phyloP scores from a whole-genome alignment of 805 yeast species.

The Suhomyces kilbournensis region DNA sequence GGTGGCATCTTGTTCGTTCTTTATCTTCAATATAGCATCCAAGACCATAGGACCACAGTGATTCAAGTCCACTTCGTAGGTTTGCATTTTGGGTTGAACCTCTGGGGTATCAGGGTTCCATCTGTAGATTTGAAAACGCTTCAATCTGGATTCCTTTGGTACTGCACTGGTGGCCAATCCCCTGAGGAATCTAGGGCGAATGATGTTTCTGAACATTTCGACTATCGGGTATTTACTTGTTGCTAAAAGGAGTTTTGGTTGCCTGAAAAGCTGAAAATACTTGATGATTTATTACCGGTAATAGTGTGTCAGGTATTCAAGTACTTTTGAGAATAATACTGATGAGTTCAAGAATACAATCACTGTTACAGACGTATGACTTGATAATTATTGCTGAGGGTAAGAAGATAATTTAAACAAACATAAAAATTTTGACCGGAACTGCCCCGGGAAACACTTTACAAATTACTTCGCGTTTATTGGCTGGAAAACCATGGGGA shows the following conservation, averaged over 20 bases:
- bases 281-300: not conserved
- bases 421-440: conserved; percentile 7
- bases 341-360: not conserved
- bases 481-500: conserved; percentile 5
- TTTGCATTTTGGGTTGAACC: conserved; percentile 81
- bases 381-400: not conserved
- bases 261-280: not conserved
- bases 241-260: not conserved
- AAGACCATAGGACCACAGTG: conserved; percentile 97
- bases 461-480: conserved; percentile 9
- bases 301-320: not conserved
- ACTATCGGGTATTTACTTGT: not conserved
- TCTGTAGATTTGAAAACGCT: conserved; percentile 90
- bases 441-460: conserved; percentile 7
- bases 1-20: conserved; percentile 94
- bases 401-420: not conserved
- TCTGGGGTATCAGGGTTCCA: conserved; percentile 98
- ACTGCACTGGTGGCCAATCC: conserved; percentile 51
- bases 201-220: conserved; percentile 19
- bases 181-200: conserved; percentile 21
- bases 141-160: conserved; percentile 50
- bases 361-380: not conserved
- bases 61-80: conserved; percentile 81
- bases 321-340: not conserved
- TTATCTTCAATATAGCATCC: conserved; percentile 91